Evolutionary conservation across 371 early-diverging fungal species (phyloP), one percentile per base, ranked within the genome.

Genomic region (Apophysomyces elegans): DNA sequence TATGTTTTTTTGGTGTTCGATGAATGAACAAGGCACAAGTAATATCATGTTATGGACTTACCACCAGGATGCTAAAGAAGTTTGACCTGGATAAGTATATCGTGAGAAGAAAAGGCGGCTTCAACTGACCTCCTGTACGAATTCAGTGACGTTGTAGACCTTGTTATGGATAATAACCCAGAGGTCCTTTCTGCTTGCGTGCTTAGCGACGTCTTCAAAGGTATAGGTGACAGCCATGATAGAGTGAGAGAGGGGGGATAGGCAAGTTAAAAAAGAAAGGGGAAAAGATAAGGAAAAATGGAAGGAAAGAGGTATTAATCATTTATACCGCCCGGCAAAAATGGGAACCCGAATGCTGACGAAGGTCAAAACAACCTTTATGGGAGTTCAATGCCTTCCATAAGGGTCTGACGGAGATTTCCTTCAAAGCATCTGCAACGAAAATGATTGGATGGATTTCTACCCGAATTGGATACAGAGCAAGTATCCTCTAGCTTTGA

Each of bases 91-190:
- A n/a, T 37, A n/a, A 36, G 36, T 56, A 56, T 46, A 59, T 13
- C 2, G 39, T 47, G 16, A 54, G 45, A 65, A 37, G 14, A 7
- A 32, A 21, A 21, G 21, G n/a, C 37, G 7, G 46, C 18, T 44
- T 5, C n/a, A 9, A 36, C 66, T 71, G 77, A 90, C 88, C 73
- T 91, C 89, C 64, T 87, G 84, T 38, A 92, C 73, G 71, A 93
- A 96, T 39, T 86, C 77, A 43, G 95, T 90, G 59, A 91, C 75
- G 78, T 96, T 88, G 80, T 94, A 96, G 54, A 93, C 95, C 67
- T 91, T 91, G 65, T 92, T 92, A 67, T 90, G 86, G 69, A 95
- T 80, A 66, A 87, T 81, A 61, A 94, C 83, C 90, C 86, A 86
- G 61, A 90, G 76, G 72, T 90, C 77, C 32, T 66, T 67, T 68